Percentiles rank a stretch among this genome's conserved stretches.
These are phyloP conservation scores for Colletotrichum melonis DNA, from an alignment of 2,329 filamentous ascomycete species.

Conservation along the genomic window DNA sequence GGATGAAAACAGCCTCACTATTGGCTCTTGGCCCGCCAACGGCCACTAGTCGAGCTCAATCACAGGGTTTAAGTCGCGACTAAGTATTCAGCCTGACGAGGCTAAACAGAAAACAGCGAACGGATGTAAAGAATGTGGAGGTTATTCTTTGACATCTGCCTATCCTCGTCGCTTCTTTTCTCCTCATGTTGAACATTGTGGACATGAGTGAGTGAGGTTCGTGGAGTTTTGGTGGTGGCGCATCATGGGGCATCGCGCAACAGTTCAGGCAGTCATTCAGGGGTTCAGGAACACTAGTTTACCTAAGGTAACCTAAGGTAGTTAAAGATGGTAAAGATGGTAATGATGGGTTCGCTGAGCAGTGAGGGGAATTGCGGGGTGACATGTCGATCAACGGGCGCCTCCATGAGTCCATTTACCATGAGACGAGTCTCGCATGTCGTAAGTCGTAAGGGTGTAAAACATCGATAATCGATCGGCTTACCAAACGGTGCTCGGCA, in stretches of 20 bases:
- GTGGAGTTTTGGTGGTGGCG: not conserved
- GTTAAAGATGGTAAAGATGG: no score
- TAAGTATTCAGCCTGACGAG: not conserved
- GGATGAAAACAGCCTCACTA: not conserved
- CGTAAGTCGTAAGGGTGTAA: not conserved
- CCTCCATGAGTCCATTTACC: not conserved
- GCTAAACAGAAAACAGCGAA: not conserved
- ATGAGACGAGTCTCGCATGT: not conserved
- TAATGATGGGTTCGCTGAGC: no score
- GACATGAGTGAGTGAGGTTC: not conserved
- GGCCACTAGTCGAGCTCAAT: not conserved
- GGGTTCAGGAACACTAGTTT: not conserved
- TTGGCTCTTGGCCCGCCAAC: slow-evolving; percentile 14
- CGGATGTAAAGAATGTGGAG: not conserved
- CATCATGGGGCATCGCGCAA: not conserved
- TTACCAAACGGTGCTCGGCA: not conserved
- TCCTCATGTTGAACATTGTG: slow-evolving; percentile 8
- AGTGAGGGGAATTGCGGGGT: not conserved
- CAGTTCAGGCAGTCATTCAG: slow-evolving; percentile 1
- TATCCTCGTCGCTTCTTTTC: not conserved
- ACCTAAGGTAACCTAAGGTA: not conserved
- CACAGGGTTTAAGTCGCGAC: not conserved
- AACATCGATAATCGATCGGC: not conserved
- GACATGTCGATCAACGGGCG: not conserved
- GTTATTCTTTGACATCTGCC: not conserved